Conservation (phyloP, 2,329 filamentous ascomycete species). For the Magnaporthiopsis rhizophila region DNA sequence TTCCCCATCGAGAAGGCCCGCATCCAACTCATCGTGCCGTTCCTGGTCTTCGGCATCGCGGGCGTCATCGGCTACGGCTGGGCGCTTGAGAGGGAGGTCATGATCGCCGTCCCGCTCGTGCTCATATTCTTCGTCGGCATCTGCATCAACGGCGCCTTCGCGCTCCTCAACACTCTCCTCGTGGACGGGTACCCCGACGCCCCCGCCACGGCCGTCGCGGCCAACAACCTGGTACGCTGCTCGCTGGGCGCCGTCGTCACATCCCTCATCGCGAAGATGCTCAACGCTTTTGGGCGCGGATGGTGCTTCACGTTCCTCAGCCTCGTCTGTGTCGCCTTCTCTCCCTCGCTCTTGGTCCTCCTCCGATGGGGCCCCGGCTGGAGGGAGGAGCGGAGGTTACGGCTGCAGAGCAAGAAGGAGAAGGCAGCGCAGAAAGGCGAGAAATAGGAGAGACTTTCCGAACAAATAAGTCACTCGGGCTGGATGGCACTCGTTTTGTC, state of each 20-base stretch:
- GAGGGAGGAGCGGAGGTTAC: slow-evolving; percentile 27
- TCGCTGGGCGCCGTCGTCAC: slow-evolving; percentile 51
- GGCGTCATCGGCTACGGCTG: slow-evolving; percentile 50
- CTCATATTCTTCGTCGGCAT: slow-evolving; percentile 50
- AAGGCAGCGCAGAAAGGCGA: slow-evolving; percentile 18
- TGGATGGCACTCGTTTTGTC: not conserved
- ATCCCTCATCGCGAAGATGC: slow-evolving; percentile 51
- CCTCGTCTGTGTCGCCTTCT: slow-evolving; percentile 37
- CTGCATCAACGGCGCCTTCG: slow-evolving; percentile 53
- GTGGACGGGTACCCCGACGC: slow-evolving; percentile 55
- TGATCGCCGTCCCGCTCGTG: slow-evolving; percentile 46
- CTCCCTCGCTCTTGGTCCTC: slow-evolving; percentile 41
- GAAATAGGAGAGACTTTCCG: not conserved
- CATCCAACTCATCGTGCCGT: slow-evolving; percentile 44
- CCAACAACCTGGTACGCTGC: slow-evolving; percentile 58
- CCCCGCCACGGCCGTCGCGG: slow-evolving; percentile 54
- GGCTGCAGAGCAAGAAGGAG: slow-evolving; percentile 22
- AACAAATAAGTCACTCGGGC: not conserved
- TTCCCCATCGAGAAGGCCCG: slow-evolving; percentile 50
- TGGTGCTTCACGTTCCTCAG: slow-evolving; percentile 56
- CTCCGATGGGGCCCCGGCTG: slow-evolving; percentile 44
- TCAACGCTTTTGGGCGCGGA: slow-evolving; percentile 47
- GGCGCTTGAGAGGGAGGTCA: slow-evolving; percentile 39
- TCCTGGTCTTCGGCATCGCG: slow-evolving; percentile 44
- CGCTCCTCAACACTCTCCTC: slow-evolving; percentile 53